These are phyloP conservation scores for Nicotiana paniculata DNA, from an alignment of 257 asterid species.

Conservation along the genomic window DNA sequence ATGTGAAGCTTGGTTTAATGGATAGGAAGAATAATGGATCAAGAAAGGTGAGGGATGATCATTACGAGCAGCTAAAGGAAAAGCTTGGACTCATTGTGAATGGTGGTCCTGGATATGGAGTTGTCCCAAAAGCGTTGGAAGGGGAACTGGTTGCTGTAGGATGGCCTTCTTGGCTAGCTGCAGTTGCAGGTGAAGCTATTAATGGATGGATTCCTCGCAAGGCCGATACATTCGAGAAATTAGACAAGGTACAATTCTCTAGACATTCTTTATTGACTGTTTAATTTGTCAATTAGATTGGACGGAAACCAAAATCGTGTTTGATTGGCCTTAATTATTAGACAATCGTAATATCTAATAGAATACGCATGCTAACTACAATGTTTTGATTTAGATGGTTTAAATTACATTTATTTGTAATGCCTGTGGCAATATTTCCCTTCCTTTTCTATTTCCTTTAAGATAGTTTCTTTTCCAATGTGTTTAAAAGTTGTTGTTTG, in stretches of 20 bases:
- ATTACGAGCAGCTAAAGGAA: slow-evolving; percentile 39
- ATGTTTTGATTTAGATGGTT: neutral
- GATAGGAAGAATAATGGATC: slow-evolving; percentile 59
- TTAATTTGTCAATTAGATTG: neutral
- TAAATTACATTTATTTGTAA: neutral
- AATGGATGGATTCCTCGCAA: slow-evolving; percentile 84
- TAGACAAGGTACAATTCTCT: slow-evolving; percentile 64
- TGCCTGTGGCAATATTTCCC: neutral
- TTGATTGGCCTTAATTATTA: neutral
- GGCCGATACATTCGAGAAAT: slow-evolving; percentile 79
- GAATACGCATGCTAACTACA: neutral
- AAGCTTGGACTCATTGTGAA: slow-evolving; percentile 26
- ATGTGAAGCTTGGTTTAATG: slow-evolving; percentile 37
- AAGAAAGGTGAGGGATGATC: slow-evolving; percentile 70
- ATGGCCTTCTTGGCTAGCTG: slow-evolving; percentile 95
- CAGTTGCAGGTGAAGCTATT: slow-evolving; percentile 86
- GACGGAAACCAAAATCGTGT: neutral
- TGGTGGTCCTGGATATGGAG: slow-evolving; percentile 41
- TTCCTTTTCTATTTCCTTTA: neutral
- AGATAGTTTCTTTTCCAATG: neutral
- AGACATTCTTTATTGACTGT: neutral
- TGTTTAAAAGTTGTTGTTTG: slow-evolving; percentile 9
- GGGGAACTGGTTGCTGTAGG: slow-evolving; percentile 91
- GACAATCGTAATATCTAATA: neutral
- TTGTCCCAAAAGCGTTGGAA: slow-evolving; percentile 58